A percentile compares a stretch with the other conserved stretches of the same genome.
phyloP scores from a whole-genome alignment of 2,329 filamentous ascomycete species.

The Diaporthe amygdali region DNA sequence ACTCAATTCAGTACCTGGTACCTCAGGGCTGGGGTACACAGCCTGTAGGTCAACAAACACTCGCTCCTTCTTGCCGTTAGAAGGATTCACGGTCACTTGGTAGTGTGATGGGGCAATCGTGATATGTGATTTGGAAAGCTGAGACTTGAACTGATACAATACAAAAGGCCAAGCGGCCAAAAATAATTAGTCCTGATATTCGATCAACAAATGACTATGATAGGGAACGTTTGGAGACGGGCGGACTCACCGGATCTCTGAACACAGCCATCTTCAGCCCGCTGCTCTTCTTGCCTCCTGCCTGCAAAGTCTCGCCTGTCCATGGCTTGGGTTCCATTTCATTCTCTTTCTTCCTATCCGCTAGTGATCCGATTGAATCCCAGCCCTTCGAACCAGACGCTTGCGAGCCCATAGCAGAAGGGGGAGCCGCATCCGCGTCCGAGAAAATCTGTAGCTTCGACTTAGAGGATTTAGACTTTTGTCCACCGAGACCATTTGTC shows the following conservation, averaged over 20 bases:
- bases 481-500: slow-evolving; percentile 49
- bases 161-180: slow-evolving; percentile 46
- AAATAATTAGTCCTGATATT: slow-evolving; percentile 90
- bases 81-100: slow-evolving; percentile 82
- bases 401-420: slow-evolving; percentile 60
- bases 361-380: slow-evolving; percentile 88
- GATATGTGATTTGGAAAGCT: slow-evolving; percentile 67
- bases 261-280: slow-evolving; percentile 88
- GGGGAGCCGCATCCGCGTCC: slow-evolving; percentile 67
- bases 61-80: slow-evolving; percentile 82
- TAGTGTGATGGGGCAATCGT: slow-evolving; percentile 73
- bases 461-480: slow-evolving; percentile 69
- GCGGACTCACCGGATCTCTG: slow-evolving; percentile 85
- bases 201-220: slow-evolving; percentile 75
- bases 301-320: slow-evolving; percentile 89
- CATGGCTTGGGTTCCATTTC: slow-evolving; percentile 83
- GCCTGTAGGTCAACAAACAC: slow-evolving; percentile 87
- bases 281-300: slow-evolving; percentile 79
- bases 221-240: slow-evolving; percentile 39
- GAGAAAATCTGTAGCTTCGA: slow-evolving; percentile 92
- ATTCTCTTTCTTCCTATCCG: slow-evolving; percentile 95
- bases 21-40: slow-evolving; percentile 79
- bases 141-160: slow-evolving; percentile 64
- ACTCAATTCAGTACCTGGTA: slow-evolving; percentile 76
- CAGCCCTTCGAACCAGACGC: slow-evolving; percentile 73